Percentiles rank a stretch among this genome's conserved stretches.
These are phyloP conservation scores for Rhizopogon rudus DNA, from an alignment of 768 basidiomycete species.

Conservation along the genomic window DNA sequence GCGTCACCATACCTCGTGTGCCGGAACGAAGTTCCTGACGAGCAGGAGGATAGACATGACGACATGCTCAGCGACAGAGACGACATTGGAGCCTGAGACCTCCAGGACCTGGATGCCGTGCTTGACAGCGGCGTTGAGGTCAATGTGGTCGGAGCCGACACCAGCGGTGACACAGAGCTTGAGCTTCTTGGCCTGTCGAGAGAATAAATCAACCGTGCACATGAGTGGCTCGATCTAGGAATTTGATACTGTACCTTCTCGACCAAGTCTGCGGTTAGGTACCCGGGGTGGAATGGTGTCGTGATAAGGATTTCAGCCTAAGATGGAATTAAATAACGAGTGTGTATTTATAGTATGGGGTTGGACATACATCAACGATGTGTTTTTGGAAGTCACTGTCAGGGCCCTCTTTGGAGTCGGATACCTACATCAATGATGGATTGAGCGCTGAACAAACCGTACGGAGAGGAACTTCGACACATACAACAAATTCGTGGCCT, in stretches of 20 bases:
- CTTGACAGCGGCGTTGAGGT: constrained; percentile 84
- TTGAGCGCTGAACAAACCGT: not conserved
- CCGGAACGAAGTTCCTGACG: constrained; percentile 85
- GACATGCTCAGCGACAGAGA: constrained; percentile 89
- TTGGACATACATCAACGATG: constrained; percentile 60
- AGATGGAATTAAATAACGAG: constrained; percentile 7
- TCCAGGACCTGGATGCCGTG: constrained; percentile 77
- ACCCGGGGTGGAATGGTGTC: constrained; percentile 84
- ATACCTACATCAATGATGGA: constrained; percentile 41
- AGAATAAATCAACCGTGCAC: not conserved
- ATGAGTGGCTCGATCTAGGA: constrained; percentile 2
- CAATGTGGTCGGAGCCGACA: constrained; percentile 88
- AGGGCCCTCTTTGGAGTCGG: constrained; percentile 79
- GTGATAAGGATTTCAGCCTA: constrained; percentile 80
- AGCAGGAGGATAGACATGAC: constrained; percentile 87
- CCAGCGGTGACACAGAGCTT: constrained; percentile 89
- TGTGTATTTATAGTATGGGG: not conserved
- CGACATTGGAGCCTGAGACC: constrained; percentile 87
- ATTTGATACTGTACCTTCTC: constrained; percentile 43
- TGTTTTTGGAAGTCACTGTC: constrained; percentile 81
- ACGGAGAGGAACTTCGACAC: constrained; percentile 11
- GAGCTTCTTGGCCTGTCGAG: constrained; percentile 72
- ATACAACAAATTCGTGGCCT: constrained; percentile 73
- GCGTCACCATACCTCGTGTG: constrained; percentile 61
- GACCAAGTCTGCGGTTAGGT: constrained; percentile 69